A percentile compares a stretch with the other conserved stretches of the same genome.
Conservation (phyloP, 2,329 filamentous ascomycete genomes). For the Fusarium citri region DNA sequence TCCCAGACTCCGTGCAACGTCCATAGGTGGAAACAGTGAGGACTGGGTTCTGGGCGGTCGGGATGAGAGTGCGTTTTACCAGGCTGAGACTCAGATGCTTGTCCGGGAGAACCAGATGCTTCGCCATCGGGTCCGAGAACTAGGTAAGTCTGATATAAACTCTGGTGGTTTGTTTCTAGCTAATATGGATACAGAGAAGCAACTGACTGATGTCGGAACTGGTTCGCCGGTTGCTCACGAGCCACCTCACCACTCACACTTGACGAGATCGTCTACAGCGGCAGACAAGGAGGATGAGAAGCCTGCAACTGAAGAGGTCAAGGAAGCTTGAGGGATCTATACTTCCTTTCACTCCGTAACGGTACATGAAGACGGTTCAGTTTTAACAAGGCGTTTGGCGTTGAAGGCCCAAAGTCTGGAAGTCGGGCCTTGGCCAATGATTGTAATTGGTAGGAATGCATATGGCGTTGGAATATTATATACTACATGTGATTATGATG, state of each 20-base stretch:
- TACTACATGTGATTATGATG: neutral
- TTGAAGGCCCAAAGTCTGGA: conserved; percentile 2
- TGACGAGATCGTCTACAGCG: conserved; percentile 60
- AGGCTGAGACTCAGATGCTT: conserved; percentile 83
- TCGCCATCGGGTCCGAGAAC: conserved; percentile 76
- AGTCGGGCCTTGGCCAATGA: conserved; percentile 1
- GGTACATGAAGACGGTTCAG: conserved; percentile 1
- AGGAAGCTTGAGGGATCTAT: conserved; percentile 25
- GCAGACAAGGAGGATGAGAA: conserved; percentile 53
- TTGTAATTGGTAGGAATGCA: conserved; percentile 3
- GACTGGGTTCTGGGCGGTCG: conserved; percentile 73
- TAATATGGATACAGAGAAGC: conserved; percentile 58
- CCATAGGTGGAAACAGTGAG: conserved; percentile 68
- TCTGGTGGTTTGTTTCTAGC: neutral
- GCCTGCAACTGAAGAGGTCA: conserved; percentile 21
- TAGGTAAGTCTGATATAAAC: conserved; percentile 66
- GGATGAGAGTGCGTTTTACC: conserved; percentile 83
- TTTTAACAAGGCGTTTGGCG: conserved; percentile 32
- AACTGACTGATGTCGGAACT: conserved; percentile 59
- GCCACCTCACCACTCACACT: conserved; percentile 61
- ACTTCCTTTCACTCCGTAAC: neutral
- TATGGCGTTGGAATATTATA: conserved; percentile 23
- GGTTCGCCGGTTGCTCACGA: conserved; percentile 53
- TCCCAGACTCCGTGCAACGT: conserved; percentile 67
- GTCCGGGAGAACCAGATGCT: conserved; percentile 87